These are phyloP conservation scores for Ganoderma meredithae DNA, from an alignment of 1,284 basidiomycete genomes.

Conservation along the genomic window DNA sequence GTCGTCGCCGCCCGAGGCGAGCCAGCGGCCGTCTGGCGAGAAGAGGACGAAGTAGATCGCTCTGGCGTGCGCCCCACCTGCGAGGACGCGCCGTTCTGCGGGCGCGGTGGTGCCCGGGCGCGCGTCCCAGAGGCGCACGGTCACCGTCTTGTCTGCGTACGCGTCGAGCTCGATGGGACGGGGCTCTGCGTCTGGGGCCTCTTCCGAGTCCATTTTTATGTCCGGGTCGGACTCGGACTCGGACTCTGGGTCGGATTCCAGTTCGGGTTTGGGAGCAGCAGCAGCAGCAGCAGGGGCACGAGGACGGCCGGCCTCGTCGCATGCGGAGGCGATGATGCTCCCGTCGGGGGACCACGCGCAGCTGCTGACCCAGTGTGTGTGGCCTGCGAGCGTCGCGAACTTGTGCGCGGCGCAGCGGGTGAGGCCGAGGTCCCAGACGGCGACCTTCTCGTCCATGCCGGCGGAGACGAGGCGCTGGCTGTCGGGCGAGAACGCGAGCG, in stretches of 20 bases:
- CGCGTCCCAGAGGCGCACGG: constrained; percentile 1
- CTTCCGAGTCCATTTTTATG: background rate
- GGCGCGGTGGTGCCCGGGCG: background rate
- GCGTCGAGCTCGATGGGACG: background rate
- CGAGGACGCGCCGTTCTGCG: background rate
- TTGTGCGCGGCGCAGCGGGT: background rate
- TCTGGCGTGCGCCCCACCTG: background rate
- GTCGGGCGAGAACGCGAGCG: constrained; percentile 7
- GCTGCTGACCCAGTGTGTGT: background rate
- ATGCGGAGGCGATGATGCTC: background rate
- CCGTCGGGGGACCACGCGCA: constrained; percentile 7
- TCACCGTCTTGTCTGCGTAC: background rate
- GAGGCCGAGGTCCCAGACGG: background rate
- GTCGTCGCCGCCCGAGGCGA: background rate
- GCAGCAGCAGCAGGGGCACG: background rate
- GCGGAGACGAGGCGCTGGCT: constrained; percentile 1
- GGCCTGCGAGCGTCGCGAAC: constrained; percentile 3
- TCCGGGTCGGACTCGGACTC: background rate
- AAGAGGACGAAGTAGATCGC: background rate
- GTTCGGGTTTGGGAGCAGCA: too few species aligned
- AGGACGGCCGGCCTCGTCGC: constrained; percentile 2
- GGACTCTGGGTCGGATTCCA: background rate
- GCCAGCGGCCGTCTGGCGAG: constrained; percentile 6
- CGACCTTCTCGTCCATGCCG: background rate
- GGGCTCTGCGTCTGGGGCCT: background rate